A percentile compares a stretch with the other conserved stretches of the same genome.
These are phyloP conservation scores for Vitis cinerea DNA, from an alignment of 164 flowering plant genomes.

Conservation along the genomic window DNA sequence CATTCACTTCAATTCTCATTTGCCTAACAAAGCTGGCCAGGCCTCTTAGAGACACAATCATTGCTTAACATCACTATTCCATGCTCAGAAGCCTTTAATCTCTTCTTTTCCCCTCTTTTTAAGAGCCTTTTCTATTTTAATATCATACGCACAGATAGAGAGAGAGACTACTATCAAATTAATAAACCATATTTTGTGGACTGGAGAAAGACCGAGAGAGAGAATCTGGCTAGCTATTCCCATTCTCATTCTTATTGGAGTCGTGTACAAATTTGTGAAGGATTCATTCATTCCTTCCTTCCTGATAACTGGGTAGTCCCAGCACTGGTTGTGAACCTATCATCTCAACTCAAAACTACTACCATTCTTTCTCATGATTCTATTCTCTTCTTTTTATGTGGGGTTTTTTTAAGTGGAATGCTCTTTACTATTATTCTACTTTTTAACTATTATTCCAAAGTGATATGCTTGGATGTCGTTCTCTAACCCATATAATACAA, in stretches of 20 bases:
- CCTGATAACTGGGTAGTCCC: neutral
- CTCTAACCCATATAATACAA: neutral
- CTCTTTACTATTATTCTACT: constrained; percentile 23
- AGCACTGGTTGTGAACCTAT: neutral
- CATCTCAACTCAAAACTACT: constrained; percentile 3
- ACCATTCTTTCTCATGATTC: constrained; percentile 39
- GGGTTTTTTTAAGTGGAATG: constrained; percentile 16
- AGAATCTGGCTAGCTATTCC: too few species aligned
- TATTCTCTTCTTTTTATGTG: constrained; percentile 45
- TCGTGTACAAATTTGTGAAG: neutral
- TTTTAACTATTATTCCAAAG: constrained; percentile 19
- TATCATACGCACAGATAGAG: neutral
- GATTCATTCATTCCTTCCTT: neutral
- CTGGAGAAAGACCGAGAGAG: too few species aligned
- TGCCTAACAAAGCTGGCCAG: constrained; percentile 30
- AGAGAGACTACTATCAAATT: too few species aligned
- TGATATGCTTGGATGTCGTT: constrained; percentile 3
- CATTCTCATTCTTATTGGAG: neutral
- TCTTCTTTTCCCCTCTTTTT: constrained; percentile 16
- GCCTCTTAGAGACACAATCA: constrained; percentile 45
- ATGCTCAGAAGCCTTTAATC: constrained; percentile 22
- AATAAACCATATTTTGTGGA: too few species aligned
- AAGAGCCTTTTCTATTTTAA: constrained; percentile 12
- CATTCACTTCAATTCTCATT: neutral
- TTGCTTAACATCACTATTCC: constrained; percentile 33